Evolutionary conservation across 2,329 filamentous ascomycete genomes (phyloP), one percentile per base, ranked within the genome.

Genomic region (Colletotrichum orchidophilum): DNA sequence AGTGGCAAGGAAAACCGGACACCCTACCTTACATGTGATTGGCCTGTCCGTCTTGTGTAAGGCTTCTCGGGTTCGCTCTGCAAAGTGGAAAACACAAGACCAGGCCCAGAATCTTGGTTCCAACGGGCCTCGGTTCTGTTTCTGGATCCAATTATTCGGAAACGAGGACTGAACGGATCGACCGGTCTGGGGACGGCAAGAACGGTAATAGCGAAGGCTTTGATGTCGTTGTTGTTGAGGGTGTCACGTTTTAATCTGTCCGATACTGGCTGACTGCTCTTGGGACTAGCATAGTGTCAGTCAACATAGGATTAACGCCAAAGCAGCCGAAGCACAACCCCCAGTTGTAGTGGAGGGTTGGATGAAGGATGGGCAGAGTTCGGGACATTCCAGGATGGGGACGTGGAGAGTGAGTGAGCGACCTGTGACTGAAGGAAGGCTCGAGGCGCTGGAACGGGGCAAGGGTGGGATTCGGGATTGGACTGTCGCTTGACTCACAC

Each of bases 51-150:
- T 46, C 39, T 46, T 46, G 21, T 46, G 18, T 46, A 46, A 46
- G 18, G 55, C 46, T 60, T 54, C 46, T 69, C 49, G 67, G 62
- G 62, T 66, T 59, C 29, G 62, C 27, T 8, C 2, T 26, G 29
- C 27, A 5, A 27, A 39, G 18, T 50, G 42, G 35, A 11, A 27
- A 60, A 49, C 55, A 27, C n/a, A 24, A 4, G 21, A 42, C 27
- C 35, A 35, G 63, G 49, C 63, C 63, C 55, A 29, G 54, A 33
- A 49, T 49, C 9, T 35, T 39, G 62, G 63, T 54, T 49, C 21
- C 61, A 35, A 42, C 59, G 42, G 53, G 53, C 31, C 31, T 35
- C 9, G 52, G 27, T 6, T 24, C 15, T 26, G 26, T 27, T 24
- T 69, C 6, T 53, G 26, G 24, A 26, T 13, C 54, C 49, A 55